Conservation (phyloP, 2,329 filamentous ascomycete genomes). For the Fusarium brevicatenulatum region DNA sequence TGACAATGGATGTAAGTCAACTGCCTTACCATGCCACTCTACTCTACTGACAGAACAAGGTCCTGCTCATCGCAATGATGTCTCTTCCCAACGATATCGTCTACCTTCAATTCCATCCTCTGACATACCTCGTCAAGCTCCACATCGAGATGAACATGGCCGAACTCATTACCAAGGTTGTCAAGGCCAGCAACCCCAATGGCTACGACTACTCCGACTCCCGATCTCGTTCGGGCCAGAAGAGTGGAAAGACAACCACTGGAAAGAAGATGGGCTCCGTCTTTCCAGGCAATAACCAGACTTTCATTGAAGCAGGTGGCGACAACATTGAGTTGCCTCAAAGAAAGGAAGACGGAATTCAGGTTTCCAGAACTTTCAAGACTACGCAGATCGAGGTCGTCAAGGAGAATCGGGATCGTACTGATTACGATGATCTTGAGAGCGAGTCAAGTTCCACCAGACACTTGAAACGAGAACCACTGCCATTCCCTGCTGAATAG, state of each 20-base stretch:
- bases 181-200: conserved; percentile 41
- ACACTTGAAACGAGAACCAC: conserved; percentile 36
- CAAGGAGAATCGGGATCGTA: conserved; percentile 22
- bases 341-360: conserved; percentile 28
- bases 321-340: conserved; percentile 36
- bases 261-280: conserved; percentile 30
- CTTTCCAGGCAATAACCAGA: conserved; percentile 37
- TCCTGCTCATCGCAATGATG: conserved; percentile 47
- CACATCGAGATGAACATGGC: conserved; percentile 66
- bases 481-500: conserved; percentile 23
- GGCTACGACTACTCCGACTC: conserved; percentile 43
- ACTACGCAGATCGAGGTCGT: conserved; percentile 35
- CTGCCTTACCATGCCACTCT: too few species aligned
- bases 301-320: conserved; percentile 33
- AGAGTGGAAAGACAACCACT: conserved; percentile 28
- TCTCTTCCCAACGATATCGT: conserved; percentile 46
- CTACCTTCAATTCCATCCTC: conserved; percentile 60
- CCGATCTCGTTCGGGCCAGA: conserved; percentile 29
- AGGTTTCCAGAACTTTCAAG: conserved; percentile 43
- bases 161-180: conserved; percentile 58
- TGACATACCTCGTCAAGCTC: conserved; percentile 63
- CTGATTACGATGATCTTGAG: conserved; percentile 39
- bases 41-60: conserved; percentile 21
- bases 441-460: conserved; percentile 44
- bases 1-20: conserved; percentile 44